Evolutionary conservation across 495 filamentous ascomycete species (phyloP).

Genomic region (Polyplosphaeria fusca): DNA sequence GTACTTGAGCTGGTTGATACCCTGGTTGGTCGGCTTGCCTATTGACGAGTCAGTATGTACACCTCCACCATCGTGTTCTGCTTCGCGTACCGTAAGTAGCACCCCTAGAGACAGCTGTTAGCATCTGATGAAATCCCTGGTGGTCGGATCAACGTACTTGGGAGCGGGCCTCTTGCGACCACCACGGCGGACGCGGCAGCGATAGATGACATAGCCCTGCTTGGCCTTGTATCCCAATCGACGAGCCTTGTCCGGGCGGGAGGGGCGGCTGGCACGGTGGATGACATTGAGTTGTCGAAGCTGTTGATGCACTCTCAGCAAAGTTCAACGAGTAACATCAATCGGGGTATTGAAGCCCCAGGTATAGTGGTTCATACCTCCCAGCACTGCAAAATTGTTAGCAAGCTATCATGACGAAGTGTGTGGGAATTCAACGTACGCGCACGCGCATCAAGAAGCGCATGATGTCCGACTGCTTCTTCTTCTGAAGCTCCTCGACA

Average conservation of each 20-base stretch:
- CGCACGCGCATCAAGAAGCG: conserved; percentile 99
- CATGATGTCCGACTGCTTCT: conserved; percentile 99
- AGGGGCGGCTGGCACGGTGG: conserved; percentile 96
- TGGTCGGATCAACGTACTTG: conserved; percentile 21
- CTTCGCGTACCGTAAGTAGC: conserved; percentile 89
- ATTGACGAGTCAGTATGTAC: too few relatives aligned
- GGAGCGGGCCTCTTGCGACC: conserved; percentile 87
- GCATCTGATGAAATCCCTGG: neutral
- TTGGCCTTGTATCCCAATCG: conserved; percentile 99
- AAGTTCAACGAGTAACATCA: conserved; percentile 99
- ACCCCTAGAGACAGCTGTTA: conserved; percentile 71
- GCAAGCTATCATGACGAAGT: neutral
- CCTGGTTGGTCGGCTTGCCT: conserved; percentile 99
- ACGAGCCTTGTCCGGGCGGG: conserved; percentile 98
- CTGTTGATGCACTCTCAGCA: conserved; percentile 99
- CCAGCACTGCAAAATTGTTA: conserved; percentile 65
- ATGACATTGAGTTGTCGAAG: conserved; percentile 98
- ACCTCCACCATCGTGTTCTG: too few relatives aligned
- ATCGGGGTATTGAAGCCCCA: conserved; percentile 22
- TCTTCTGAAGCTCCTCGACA: conserved; percentile 99
- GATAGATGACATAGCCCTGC: conserved; percentile 99
- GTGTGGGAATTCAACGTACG: conserved; percentile 28
- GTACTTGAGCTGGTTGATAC: conserved; percentile 99
- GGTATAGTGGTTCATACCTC: conserved; percentile 71
- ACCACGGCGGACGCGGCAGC: conserved; percentile 93